Conservation (phyloP, 306 rosid species). For the Purshia tridentata region DNA sequence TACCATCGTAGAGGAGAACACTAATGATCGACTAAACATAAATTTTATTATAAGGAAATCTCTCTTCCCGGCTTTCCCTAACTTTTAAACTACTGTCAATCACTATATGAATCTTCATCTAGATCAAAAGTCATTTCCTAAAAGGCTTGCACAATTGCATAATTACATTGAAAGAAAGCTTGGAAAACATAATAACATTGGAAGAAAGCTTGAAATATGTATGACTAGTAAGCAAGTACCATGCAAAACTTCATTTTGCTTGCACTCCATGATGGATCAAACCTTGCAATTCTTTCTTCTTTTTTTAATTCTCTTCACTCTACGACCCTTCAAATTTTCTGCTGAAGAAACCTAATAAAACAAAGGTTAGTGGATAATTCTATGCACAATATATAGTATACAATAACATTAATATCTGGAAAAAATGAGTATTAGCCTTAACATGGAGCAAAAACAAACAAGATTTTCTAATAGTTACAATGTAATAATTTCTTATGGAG, state of each 20-base stretch:
- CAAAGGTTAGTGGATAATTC: neutral
- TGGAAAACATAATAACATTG: neutral
- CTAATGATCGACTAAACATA: neutral
- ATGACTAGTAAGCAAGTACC: constrained; percentile 34
- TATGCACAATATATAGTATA: neutral
- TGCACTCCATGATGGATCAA: constrained; percentile 40
- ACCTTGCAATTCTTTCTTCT: constrained; percentile 4
- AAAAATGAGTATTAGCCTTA: neutral
- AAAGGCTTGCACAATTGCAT: neutral
- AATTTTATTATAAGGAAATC: neutral
- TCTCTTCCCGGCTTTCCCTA: constrained; percentile 8
- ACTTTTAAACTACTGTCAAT: constrained; percentile 10
- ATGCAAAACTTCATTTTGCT: constrained; percentile 36
- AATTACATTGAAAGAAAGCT: neutral
- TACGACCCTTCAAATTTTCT: neutral
- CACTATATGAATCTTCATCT: constrained; percentile 10
- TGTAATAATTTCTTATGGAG: neutral
- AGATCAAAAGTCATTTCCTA: neutral
- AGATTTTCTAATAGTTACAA: neutral
- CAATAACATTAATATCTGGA: neutral
- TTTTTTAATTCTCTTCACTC: neutral
- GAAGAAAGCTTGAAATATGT: constrained; percentile 5
- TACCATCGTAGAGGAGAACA: constrained; percentile 6
- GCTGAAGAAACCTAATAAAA: constrained; percentile 6
- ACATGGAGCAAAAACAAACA: neutral